Evolutionary conservation across 225 moss, liverwort and hornwort species (phyloP).

Genomic region (Sphagnum contortum): DNA sequence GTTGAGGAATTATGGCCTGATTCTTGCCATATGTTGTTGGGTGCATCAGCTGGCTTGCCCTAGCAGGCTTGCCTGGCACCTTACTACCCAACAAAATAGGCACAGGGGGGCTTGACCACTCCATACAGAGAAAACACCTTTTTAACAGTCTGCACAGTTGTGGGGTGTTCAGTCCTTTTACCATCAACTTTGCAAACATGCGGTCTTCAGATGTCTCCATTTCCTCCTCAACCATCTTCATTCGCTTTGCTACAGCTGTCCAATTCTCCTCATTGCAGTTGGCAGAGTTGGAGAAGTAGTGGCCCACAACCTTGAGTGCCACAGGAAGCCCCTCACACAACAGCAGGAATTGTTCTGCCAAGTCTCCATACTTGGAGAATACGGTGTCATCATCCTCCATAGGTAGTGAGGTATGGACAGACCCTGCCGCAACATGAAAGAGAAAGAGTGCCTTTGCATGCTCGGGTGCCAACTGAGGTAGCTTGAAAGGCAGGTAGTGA

Average conservation of each 20-base stretch:
- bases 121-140: background rate
- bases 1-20: too few relatives aligned
- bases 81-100: too few relatives aligned
- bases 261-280: constrained; percentile 70
- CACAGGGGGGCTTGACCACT: background rate
- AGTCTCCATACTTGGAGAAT: constrained; percentile 50
- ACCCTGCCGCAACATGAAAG: constrained; percentile 59
- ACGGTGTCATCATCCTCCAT: constrained; percentile 13
- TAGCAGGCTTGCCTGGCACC: too few relatives aligned
- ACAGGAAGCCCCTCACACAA: constrained; percentile 82
- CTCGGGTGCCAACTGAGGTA: constrained; percentile 60
- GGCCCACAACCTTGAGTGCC: constrained; percentile 81
- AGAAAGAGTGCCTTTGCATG: constrained; percentile 92
- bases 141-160: background rate
- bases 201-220: constrained; percentile 83
- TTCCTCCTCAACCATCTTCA: constrained; percentile 81
- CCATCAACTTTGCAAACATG: constrained; percentile 78
- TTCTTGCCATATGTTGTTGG: too few relatives aligned
- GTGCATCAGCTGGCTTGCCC: too few relatives aligned
- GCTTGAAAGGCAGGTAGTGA: constrained; percentile 67
- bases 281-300: constrained; percentile 71
- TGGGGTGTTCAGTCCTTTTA: constrained; percentile 1
- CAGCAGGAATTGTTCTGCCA: constrained; percentile 73
- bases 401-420: constrained; percentile 38
- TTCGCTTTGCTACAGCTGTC: constrained; percentile 65